Percentiles rank a stretch among this genome's conserved stretches.
Conservation (phyloP, 257 asterid genomes). For the Verbena officinalis region DNA sequence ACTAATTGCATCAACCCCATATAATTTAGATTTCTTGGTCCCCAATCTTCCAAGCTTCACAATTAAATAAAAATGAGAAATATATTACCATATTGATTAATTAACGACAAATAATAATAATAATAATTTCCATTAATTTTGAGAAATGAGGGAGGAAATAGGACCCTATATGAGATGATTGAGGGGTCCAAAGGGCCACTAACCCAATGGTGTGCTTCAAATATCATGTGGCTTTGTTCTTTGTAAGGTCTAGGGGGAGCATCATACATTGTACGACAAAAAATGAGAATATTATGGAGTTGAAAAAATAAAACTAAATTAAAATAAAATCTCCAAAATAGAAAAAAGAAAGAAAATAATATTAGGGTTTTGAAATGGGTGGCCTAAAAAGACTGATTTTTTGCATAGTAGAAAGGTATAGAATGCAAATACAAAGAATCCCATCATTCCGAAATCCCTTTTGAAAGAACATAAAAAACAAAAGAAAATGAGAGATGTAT, state of each 20-base stretch:
- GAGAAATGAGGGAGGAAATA: too few relatives aligned
- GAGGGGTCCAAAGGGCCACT: conserved; percentile 54
- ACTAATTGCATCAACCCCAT: conserved; percentile 29
- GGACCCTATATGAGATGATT: conserved; percentile 34
- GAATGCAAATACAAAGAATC: conserved; percentile 61
- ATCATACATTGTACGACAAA: conserved; percentile 49
- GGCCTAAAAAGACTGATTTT: conserved; percentile 66
- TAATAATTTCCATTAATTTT: neutral
- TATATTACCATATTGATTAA: too few relatives aligned
- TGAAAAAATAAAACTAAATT: conserved; percentile 28
- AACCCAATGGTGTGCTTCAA: conserved; percentile 48
- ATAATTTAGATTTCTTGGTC: conserved; percentile 39
- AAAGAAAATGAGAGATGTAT: conserved; percentile 35
- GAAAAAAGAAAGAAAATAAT: neutral
- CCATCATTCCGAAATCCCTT: conserved; percentile 66
- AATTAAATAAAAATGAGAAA: too few relatives aligned
- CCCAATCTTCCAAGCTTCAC: conserved; percentile 21
- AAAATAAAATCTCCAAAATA: neutral
- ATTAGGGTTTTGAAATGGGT: conserved; percentile 33
- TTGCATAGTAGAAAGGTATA: conserved; percentile 48
- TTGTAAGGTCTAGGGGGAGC: conserved; percentile 59
- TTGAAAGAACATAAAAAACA: conserved; percentile 39
- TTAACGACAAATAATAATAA: too few relatives aligned
- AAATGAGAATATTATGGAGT: conserved; percentile 21
- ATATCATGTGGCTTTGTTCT: conserved; percentile 54